Evolutionary conservation across 306 rosid genomes (phyloP), one percentile per base, ranked within the genome.

Genomic region (Quercus bicolor): DNA sequence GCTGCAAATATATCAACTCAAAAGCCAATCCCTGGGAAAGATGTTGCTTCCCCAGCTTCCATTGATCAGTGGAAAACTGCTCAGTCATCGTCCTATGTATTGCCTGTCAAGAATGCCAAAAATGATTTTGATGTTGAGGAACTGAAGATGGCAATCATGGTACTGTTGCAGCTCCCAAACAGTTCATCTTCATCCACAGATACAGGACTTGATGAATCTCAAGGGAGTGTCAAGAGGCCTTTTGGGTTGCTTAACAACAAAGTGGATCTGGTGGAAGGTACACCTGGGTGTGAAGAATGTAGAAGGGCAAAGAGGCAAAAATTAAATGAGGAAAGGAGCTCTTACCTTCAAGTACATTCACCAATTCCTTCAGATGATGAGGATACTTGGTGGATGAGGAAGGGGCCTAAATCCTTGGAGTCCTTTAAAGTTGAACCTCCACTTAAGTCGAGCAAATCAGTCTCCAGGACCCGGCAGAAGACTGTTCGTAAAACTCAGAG

Each of bases 271-370:
- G 88, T 84, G 84, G 98, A 91, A 76, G 91, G 82, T 76, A 91
- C 98, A 65, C 91, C 94, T 80, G 94, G 99, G 31, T 95, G 99
- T 85, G 99, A 95, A 84, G 97, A 95, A 81, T 95, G 99, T 82
- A 91, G 78, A 79, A 90, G 86, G 87, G 86, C 88, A 66, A 95
- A 95, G 90, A 91, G 92, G 74, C 98, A 84, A 82, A 95, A 91
- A 77, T 43, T 87, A 68, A 89, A 87, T 21, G 96, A 90, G n/a
- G 96, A 90, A 79, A 89, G 91, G 84, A 89, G 78, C 87, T 83
- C 86, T 51, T 83, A 68, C 85, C 77, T 80, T 80, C 90, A 84
- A 73, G 94, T 87, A 56, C 79, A 48, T 75, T 91, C 89, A 75
- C 84, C 87, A 57, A 74, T 86, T 72, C 84, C 73, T 34, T 89